phyloP scores from a whole-genome alignment of 805 yeast species.

The Yamadazyma philogaea region DNA sequence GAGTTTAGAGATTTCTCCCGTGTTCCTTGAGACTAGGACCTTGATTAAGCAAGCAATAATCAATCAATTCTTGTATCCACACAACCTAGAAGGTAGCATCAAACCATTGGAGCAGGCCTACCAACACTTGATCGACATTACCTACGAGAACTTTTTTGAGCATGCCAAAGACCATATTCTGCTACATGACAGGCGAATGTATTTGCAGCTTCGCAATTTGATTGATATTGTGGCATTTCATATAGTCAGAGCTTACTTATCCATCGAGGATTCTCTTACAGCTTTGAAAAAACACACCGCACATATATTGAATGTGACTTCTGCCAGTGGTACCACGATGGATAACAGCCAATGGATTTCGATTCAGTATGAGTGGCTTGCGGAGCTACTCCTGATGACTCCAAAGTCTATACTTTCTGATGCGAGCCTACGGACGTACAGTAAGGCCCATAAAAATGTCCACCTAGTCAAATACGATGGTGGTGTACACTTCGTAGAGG shows the following conservation, averaged over 20 bases:
- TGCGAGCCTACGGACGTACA: slow-evolving; percentile 13
- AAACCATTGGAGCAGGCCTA: slow-evolving; percentile 33
- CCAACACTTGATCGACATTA: slow-evolving; percentile 26
- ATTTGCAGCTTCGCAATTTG: slow-evolving; percentile 39
- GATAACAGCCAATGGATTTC: slow-evolving; percentile 49
- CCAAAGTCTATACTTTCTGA: slow-evolving; percentile 38
- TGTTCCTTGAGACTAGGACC: slow-evolving; percentile 37
- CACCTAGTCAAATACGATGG: slow-evolving; percentile 25
- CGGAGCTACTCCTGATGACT: slow-evolving; percentile 49
- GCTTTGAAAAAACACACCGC: slow-evolving; percentile 64
- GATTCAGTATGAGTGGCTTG: slow-evolving; percentile 64
- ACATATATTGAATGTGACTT: slow-evolving; percentile 53
- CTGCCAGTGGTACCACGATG: slow-evolving; percentile 7
- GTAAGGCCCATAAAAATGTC: slow-evolving; percentile 14
- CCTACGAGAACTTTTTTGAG: slow-evolving; percentile 14
- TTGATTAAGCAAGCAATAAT: slow-evolving; percentile 35
- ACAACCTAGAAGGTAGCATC: slow-evolving; percentile 30
- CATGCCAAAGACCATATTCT: slow-evolving; percentile 15
- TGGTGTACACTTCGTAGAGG: slow-evolving; percentile 30
- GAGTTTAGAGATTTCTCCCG: slow-evolving; percentile 31
- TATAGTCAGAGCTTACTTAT: slow-evolving; percentile 57
- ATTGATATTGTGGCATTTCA: slow-evolving; percentile 63
- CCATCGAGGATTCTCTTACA: slow-evolving; percentile 52
- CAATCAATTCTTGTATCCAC: slow-evolving; percentile 30
- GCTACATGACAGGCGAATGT: slow-evolving; percentile 29